These are phyloP conservation scores for Blastocystis sp. DNA, from an alignment of 352 stramenopile species.

Conservation along the genomic window DNA sequence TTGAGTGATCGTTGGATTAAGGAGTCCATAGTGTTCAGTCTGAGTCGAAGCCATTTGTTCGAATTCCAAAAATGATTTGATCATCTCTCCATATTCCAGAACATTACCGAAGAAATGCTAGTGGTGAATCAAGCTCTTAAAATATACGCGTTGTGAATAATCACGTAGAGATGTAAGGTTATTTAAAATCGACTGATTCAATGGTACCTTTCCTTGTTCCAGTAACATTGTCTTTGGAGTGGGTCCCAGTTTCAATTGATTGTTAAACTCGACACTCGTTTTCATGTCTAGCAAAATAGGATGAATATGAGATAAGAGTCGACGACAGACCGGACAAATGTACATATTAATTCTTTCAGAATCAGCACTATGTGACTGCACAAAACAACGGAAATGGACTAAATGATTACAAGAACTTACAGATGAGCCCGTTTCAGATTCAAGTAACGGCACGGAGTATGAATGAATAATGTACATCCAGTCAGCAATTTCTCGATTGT, in stretches of 20 bases:
- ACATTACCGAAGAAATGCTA: not conserved
- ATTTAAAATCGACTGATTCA: not conserved
- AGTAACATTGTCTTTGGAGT: too few species aligned
- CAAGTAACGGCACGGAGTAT: not conserved
- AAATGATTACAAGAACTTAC: not conserved
- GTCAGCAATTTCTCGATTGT: not conserved
- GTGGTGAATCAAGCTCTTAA: not conserved
- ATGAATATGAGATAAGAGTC: not conserved
- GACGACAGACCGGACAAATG: slow-evolving; percentile 4
- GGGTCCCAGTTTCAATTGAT: too few species aligned
- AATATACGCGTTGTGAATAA: not conserved
- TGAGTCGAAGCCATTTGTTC: not conserved
- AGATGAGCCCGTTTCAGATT: not conserved
- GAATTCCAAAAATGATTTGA: not conserved
- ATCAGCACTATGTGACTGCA: not conserved
- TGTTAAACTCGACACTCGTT: too few species aligned
- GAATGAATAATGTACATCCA: not conserved
- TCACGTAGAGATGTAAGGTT: not conserved
- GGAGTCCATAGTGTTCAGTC: not conserved
- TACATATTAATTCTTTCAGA: not conserved
- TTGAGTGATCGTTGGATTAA: slow-evolving; percentile 6
- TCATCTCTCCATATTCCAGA: not conserved
- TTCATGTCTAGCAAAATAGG: not conserved
- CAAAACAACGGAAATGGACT: slow-evolving; percentile 13
- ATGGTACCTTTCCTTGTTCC: too few species aligned